Conservation (phyloP, 2,329 filamentous ascomycete genomes). For the Scleromitrula shiraiana region DNA sequence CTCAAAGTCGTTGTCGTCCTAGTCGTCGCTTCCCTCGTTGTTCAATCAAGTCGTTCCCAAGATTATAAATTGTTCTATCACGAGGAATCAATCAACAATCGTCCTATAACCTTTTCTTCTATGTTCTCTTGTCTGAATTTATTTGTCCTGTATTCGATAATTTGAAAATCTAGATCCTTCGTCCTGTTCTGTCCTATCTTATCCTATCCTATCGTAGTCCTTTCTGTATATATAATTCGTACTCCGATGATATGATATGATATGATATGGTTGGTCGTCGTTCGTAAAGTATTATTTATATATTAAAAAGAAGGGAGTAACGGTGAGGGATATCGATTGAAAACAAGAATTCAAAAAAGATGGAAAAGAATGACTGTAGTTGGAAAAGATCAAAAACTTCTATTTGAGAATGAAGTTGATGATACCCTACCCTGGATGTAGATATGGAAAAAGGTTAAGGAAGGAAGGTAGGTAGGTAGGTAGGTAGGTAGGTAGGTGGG, state of each 20-base stretch:
- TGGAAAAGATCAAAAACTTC: not conserved
- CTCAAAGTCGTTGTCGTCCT: not conserved
- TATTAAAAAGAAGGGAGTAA: not conserved
- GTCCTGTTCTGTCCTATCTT: not conserved
- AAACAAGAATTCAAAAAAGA: not conserved
- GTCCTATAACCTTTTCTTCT: too few species aligned
- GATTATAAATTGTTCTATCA: not conserved
- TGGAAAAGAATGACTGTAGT: conserved; percentile 7
- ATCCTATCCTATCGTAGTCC: not conserved
- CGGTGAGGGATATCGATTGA: not conserved
- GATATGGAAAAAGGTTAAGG: not conserved
- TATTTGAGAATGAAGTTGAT: not conserved
- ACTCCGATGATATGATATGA: too few species aligned
- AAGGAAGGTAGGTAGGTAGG: not conserved
- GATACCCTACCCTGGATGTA: not conserved
- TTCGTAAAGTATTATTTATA: too few species aligned
- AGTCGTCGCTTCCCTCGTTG: not conserved
- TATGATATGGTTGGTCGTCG: too few species aligned
- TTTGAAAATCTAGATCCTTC: not conserved
- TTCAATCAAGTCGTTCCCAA: not conserved
- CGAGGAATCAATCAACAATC: not conserved
- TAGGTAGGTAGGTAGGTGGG: too few species aligned
- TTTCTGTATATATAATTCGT: not conserved
- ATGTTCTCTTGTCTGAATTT: too few species aligned
- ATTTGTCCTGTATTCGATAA: not conserved